Percentiles rank a stretch among this genome's conserved stretches.
Conservation (phyloP, 2,329 filamentous ascomycete species). For the Exophiala viscosa region DNA sequence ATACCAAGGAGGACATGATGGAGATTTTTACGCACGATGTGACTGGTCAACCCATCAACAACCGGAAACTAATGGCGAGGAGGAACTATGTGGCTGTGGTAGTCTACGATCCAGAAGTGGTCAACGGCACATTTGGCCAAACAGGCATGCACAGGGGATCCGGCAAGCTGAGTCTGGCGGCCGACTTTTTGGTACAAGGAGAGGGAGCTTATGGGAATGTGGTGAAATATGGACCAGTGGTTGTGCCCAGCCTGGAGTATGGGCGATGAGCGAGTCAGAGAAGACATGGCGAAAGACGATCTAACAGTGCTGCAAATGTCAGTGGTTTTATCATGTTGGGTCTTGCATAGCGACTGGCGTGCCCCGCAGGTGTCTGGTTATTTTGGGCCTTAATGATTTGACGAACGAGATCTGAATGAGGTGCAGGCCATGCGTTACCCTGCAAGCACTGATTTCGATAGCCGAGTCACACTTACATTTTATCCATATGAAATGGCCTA, state of each 20-base stretch:
- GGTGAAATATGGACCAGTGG: constrained; percentile 95
- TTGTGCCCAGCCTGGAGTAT: constrained; percentile 81
- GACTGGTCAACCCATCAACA: constrained; percentile 73
- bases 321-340: no score
- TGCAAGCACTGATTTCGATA: not conserved
- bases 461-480: no score
- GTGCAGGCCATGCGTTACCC: no score
- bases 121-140: constrained; percentile 47
- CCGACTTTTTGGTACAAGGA: constrained; percentile 89
- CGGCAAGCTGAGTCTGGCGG: constrained; percentile 74
- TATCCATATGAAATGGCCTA: no score
- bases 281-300: not conserved
- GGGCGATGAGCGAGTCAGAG: constrained; percentile 49
- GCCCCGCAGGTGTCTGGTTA: no score
- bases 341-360: not conserved
- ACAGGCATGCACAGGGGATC: constrained; percentile 41
- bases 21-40: constrained; percentile 97
- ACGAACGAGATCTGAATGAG: no score
- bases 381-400: no score
- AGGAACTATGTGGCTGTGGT: constrained; percentile 91
- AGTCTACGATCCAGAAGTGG: constrained; percentile 84
- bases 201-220: constrained; percentile 54
- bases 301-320: not conserved
- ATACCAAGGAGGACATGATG: constrained; percentile 99
- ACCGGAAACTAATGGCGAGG: constrained; percentile 88